A percentile compares a stretch with the other conserved stretches of the same genome.
phyloP scores from a whole-genome alignment of 306 rosid species.

The Trifolium dubium region DNA sequence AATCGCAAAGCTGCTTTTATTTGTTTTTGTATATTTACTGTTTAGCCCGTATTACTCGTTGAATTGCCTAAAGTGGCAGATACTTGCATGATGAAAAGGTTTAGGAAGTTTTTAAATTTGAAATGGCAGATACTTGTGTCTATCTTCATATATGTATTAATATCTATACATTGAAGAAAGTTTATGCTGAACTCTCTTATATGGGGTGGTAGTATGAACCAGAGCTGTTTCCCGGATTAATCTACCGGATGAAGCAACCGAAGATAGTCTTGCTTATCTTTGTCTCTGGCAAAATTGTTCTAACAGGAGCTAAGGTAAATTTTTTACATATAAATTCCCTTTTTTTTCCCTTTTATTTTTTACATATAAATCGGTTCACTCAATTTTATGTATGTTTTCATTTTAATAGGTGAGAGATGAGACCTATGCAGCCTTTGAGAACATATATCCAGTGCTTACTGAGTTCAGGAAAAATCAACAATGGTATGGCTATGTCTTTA shows the following conservation, averaged over 20 bases:
- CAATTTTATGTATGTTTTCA: slow-evolving; percentile 11
- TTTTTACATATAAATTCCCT: neutral
- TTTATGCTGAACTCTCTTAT: slow-evolving; percentile 35
- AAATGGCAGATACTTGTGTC: neutral
- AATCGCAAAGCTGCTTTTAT: neutral
- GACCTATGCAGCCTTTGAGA: slow-evolving; percentile 93
- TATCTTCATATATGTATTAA: neutral
- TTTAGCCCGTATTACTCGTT: neutral
- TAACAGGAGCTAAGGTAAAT: slow-evolving; percentile 95
- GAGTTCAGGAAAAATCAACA: slow-evolving; percentile 95
- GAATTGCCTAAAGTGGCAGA: neutral
- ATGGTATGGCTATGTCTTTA: slow-evolving; percentile 53
- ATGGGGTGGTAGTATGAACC: slow-evolving; percentile 79
- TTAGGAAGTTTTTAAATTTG: neutral
- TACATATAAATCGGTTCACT: neutral
- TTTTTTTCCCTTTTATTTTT: neutral
- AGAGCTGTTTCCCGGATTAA: slow-evolving; percentile 93
- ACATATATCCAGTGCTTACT: slow-evolving; percentile 90
- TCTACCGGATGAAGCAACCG: slow-evolving; percentile 95
- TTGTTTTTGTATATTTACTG: too few relatives aligned
- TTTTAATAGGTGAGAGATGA: slow-evolving; percentile 78
- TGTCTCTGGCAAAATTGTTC: slow-evolving; percentile 95
- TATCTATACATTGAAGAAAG: slow-evolving; percentile 19
- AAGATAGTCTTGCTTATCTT: slow-evolving; percentile 94
- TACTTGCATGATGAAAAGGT: neutral